phyloP scores from a whole-genome alignment of 345 rosid genomes.

The Anastatica hierochuntica region DNA sequence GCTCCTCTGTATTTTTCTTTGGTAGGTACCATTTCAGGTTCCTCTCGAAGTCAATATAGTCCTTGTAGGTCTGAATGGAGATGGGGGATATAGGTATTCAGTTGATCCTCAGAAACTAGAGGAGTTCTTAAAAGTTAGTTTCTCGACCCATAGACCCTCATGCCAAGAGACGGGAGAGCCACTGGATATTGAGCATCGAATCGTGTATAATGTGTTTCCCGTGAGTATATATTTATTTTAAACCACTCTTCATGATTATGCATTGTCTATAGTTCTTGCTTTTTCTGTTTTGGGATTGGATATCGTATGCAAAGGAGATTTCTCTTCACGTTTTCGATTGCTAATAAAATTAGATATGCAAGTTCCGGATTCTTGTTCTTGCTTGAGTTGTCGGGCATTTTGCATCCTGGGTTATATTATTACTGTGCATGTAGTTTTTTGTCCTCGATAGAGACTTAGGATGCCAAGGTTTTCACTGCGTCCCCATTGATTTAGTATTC shows the following conservation, averaged over 20 bases:
- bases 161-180: conserved; percentile 89
- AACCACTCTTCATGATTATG: neutral
- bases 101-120: conserved; percentile 67
- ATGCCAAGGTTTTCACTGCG: neutral
- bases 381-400: conserved; percentile 3
- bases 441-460: neutral
- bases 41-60: conserved; percentile 91
- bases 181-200: conserved; percentile 82
- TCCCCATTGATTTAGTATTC: neutral
- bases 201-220: conserved; percentile 68
- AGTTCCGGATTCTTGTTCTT: conserved; percentile 1
- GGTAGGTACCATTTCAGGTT: conserved; percentile 96
- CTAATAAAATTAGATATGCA: conserved; percentile 2
- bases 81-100: conserved; percentile 76
- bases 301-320: neutral
- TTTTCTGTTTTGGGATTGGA: neutral
- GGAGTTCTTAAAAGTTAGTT: conserved; percentile 68
- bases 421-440: conserved; percentile 1
- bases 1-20: neutral
- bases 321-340: neutral
- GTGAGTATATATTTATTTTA: conserved; percentile 37
- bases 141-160: conserved; percentile 70
- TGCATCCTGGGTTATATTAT: neutral
- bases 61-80: conserved; percentile 75
- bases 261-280: neutral